phyloP scores from a whole-genome alignment of 768 basidiomycete genomes.

The Daedaleopsis nitida region DNA sequence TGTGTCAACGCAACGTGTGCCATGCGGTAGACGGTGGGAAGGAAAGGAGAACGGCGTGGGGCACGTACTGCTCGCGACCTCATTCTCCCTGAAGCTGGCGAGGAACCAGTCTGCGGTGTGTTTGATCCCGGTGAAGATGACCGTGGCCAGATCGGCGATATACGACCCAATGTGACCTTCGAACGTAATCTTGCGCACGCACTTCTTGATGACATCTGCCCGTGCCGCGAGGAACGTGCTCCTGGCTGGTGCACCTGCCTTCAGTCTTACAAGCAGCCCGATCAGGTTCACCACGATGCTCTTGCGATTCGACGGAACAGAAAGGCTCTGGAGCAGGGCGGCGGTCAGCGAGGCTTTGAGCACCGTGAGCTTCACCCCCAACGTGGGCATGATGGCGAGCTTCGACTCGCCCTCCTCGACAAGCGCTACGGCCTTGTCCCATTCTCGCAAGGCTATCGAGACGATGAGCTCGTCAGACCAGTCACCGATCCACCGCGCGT shows the following conservation, averaged over 20 bases:
- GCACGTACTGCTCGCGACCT: slow-evolving; percentile 83
- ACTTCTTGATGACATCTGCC: slow-evolving; percentile 67
- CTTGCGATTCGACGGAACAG: slow-evolving; percentile 77
- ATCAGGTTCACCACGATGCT: slow-evolving; percentile 71
- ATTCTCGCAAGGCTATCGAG: slow-evolving; percentile 84
- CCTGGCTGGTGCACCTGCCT: slow-evolving; percentile 76
- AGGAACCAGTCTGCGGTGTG: slow-evolving; percentile 99
- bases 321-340: slow-evolving; percentile 72
- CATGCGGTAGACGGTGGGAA: background rate
- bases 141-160: slow-evolving; percentile 83
- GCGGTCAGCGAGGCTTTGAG: slow-evolving; percentile 69
- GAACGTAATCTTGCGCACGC: slow-evolving; percentile 86
- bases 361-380: slow-evolving; percentile 60
- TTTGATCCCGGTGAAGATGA: slow-evolving; percentile 93
- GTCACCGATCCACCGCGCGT: slow-evolving; percentile 85
- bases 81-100: slow-evolving; percentile 93
- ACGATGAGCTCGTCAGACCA: slow-evolving; percentile 92
- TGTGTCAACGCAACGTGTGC: background rate
- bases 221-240: slow-evolving; percentile 83
- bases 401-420: slow-evolving; percentile 82
- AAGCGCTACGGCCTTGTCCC: slow-evolving; percentile 83
- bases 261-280: slow-evolving; percentile 70
- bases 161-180: slow-evolving; percentile 88
- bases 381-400: slow-evolving; percentile 52
- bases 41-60: slow-evolving; percentile 13